Conservation (phyloP, 768 basidiomycete genomes). For the Exsudoporus frostii region DNA sequence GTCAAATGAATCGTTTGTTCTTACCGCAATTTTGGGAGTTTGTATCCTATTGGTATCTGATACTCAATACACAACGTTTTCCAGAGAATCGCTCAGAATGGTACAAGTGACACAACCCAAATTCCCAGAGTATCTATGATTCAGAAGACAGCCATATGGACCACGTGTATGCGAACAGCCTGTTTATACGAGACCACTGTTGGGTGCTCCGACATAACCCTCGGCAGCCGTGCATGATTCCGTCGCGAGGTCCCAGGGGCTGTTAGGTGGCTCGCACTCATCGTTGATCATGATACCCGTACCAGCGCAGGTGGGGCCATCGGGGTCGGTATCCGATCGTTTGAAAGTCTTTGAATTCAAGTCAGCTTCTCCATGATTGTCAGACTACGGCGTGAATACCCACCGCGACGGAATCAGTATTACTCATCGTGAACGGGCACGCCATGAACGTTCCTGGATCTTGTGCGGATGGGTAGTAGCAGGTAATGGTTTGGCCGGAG, state of each 20-base stretch:
- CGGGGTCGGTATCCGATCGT: background rate
- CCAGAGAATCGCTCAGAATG: background rate
- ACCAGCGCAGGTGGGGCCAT: background rate
- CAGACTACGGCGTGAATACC: background rate
- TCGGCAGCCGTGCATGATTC: background rate
- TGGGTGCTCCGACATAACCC: background rate
- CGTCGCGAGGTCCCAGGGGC: background rate
- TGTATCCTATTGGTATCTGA: background rate
- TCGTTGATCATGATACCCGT: background rate
- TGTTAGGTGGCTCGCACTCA: background rate
- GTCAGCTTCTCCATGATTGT: background rate
- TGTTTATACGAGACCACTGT: background rate
- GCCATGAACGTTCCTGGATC: background rate
- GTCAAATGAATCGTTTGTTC: background rate
- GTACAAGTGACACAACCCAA: background rate
- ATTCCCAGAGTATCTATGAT: background rate
- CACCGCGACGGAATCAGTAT: no score
- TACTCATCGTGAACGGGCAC: background rate
- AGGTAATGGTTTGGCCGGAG: background rate
- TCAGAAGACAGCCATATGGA: background rate
- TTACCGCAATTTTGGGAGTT: background rate
- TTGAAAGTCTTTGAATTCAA: background rate
- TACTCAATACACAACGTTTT: background rate
- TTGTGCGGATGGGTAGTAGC: background rate
- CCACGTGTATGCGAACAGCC: background rate